Base-by-base conservation (phyloP, 768 basidiomycete species). In the Gymnopilus dilepis region DNA sequence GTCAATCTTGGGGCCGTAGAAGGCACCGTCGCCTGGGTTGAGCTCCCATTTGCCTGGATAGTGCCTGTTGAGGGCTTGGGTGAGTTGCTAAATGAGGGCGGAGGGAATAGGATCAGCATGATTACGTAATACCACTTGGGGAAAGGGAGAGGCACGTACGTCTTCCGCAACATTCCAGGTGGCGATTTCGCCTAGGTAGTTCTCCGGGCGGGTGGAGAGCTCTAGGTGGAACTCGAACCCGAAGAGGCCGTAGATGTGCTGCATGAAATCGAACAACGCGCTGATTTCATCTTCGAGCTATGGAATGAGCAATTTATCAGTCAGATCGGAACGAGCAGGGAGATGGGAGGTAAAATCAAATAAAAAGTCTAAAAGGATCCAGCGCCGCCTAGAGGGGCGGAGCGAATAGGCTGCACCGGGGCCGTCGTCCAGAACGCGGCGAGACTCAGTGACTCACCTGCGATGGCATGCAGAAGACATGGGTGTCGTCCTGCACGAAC, bases 1-100 rank as follows among this genome's bases (percentile, higher is more conserved):
- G 76, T 99, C 97, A 70, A 98, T 97, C 82, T 99, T 99, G 65
- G 97, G 97, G 0, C 97, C 97, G 77, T 99, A 99, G 85, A 99
- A 99, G 9, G 97, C 97, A 52, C 97, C 97, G 70, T 99, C 97
- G 45, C 95, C 97, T 8, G 93, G 92, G 75, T 97, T 97, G 59
- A 96, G 76, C 56, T 88, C 85, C 97, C 97, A 99, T 66, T 91
- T 84, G 48, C 93, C 95, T 0, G 94, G 86, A 67, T 95, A 91
- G 59, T 86, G 84, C 68, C 88, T 89, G 34, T 99, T 92, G 54
- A 99, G 86, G 1, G 94, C 90, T 66, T 83, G 79, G 55, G 82
- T 88, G 56, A 96, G 84, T 91, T 94, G 93, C 92, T 95, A 41
- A 41, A 15, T 11, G 28, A 26, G 48, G 31, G 17, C 40, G 41